Evolutionary conservation across 2,329 filamentous ascomycete genomes (phyloP).

Genomic region (Cryoendolithus antarcticus): DNA sequence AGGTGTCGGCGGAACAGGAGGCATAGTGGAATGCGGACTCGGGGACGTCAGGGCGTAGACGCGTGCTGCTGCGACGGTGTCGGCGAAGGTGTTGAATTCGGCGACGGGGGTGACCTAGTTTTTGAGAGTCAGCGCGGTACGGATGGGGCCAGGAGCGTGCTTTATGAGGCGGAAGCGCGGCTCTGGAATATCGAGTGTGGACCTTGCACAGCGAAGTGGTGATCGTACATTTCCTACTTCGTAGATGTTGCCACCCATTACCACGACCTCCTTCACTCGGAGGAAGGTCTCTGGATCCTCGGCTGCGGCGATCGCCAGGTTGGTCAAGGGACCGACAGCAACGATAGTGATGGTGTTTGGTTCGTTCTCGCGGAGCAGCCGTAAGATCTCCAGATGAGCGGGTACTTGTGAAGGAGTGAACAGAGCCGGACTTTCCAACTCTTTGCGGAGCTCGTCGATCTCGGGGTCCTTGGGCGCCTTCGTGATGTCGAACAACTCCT

Average conservation of each 20-base stretch:
- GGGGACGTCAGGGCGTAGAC: conserved; percentile 38
- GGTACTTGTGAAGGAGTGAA: conserved; percentile 66
- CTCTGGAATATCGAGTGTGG: conserved; percentile 8
- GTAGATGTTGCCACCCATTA: conserved; percentile 85
- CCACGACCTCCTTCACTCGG: conserved; percentile 75
- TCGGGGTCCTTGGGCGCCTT: conserved; percentile 18
- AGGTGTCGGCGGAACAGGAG: conserved; percentile 43
- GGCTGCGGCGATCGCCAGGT: conserved; percentile 75
- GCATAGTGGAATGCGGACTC: conserved; percentile 67
- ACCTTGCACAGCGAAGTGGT: conserved; percentile 9
- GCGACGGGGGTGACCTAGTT: conserved; percentile 58
- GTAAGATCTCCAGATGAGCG: conserved; percentile 80
- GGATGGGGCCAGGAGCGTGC: conserved; percentile 19
- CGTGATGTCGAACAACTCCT: conserved; percentile 28
- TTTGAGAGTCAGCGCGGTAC: conserved; percentile 14
- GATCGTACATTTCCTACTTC: conserved; percentile 56
- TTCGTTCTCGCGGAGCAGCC: conserved; percentile 69
- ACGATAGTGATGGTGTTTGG: conserved; percentile 79
- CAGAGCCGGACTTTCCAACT: conserved; percentile 21
- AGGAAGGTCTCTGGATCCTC: conserved; percentile 84
- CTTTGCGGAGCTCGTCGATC: conserved; percentile 3
- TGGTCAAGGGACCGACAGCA: conserved; percentile 84
- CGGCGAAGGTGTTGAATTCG: conserved; percentile 94
- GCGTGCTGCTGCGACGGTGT: conserved; percentile 41
- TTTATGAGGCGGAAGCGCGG: conserved; percentile 29